These are phyloP conservation scores for Mycena polygramma DNA, from an alignment of 768 basidiomycete species.

Conservation along the genomic window DNA sequence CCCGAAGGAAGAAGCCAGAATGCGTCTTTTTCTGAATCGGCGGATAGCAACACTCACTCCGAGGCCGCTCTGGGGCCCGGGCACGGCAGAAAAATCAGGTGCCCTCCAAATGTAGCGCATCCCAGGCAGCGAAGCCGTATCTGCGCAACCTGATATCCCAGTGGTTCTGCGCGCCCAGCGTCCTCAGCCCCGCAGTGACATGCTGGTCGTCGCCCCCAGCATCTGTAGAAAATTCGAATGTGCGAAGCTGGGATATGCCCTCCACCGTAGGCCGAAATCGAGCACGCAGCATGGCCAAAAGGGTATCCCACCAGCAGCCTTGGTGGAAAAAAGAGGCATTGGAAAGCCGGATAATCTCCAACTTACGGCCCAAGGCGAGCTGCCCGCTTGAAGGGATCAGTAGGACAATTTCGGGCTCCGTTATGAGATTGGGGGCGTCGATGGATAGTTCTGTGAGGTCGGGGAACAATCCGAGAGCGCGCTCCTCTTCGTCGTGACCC, in stretches of 20 bases:
- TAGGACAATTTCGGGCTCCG: neutral
- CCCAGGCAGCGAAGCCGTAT: neutral
- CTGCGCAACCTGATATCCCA: slow-evolving; percentile 19
- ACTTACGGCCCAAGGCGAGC: slow-evolving; percentile 13
- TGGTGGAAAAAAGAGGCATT: slow-evolving; percentile 9
- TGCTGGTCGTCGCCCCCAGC: neutral
- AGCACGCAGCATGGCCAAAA: slow-evolving; percentile 5
- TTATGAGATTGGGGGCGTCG: slow-evolving; percentile 14
- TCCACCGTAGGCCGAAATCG: slow-evolving; percentile 18
- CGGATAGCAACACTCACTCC: no score
- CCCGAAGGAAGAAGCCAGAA: no score
- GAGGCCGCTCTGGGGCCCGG: no score
- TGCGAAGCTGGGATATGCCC: slow-evolving; percentile 1
- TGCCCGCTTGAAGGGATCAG: neutral
- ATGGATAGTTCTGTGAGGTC: slow-evolving; percentile 18
- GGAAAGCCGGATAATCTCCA: slow-evolving; percentile 35
- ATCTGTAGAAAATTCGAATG: slow-evolving; percentile 18
- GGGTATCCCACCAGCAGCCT: slow-evolving; percentile 15
- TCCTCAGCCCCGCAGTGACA: neutral
- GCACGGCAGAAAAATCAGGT: no score
- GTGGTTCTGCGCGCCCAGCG: neutral
- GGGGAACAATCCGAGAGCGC: slow-evolving; percentile 10
- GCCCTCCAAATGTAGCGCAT: neutral
- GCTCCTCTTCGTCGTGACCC: neutral
- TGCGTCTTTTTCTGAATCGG: no score